These are phyloP conservation scores for Diutina sp. DNA, from an alignment of 1,139 yeast species.

Conservation along the genomic window DNA sequence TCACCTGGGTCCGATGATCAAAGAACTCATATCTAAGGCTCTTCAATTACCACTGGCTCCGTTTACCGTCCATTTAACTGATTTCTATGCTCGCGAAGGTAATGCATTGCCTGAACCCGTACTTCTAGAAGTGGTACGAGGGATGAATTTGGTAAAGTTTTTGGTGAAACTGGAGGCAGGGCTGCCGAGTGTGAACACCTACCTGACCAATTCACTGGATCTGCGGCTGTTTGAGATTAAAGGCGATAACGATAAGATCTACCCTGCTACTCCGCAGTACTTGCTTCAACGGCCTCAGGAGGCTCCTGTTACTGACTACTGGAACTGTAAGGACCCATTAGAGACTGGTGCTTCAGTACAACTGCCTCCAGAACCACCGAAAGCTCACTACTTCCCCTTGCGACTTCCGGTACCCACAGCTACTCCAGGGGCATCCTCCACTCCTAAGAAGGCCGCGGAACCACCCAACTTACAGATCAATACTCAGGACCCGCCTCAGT, in stretches of 20 bases:
- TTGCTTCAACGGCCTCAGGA: conserved; percentile 28
- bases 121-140: conserved; percentile 14
- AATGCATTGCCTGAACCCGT: conserved; percentile 39
- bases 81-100: conserved; percentile 55
- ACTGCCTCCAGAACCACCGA: background rate
- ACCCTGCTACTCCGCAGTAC: conserved; percentile 53
- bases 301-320: conserved; percentile 34
- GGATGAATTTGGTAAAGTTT: conserved; percentile 25
- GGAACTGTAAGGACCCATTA: conserved; percentile 43
- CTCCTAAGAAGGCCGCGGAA: background rate
- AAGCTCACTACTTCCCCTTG: background rate
- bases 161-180: conserved; percentile 27
- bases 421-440: background rate
- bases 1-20: conserved; percentile 11
- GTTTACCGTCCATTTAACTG: conserved; percentile 56
- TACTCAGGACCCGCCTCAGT: background rate
- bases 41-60: conserved; percentile 18
- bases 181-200: conserved; percentile 21
- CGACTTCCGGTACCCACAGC: background rate
- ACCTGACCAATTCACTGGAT: conserved; percentile 33
- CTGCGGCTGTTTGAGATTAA: conserved; percentile 34
- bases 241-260: conserved; percentile 27
- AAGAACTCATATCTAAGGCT: conserved; percentile 21
- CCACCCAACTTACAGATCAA: background rate
- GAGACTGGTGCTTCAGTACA: background rate